phyloP scores from a whole-genome alignment of 768 basidiomycete genomes.

The Strobilomyces echinocephalus region DNA sequence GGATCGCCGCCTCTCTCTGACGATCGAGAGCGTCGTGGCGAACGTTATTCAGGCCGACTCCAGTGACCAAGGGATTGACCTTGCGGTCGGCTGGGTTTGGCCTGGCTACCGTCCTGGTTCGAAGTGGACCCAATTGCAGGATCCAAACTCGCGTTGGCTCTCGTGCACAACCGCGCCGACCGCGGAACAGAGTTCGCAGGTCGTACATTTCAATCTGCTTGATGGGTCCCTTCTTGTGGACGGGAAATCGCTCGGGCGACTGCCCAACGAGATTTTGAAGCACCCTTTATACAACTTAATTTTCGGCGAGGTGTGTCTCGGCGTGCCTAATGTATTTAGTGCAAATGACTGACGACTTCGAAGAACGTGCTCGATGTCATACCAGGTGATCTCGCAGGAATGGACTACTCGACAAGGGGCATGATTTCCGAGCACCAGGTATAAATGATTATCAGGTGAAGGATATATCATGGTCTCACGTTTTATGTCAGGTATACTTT shows the following conservation, averaged over 20 bases:
- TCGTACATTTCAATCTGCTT: conserved; percentile 39
- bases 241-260: conserved; percentile 29
- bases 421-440: conserved; percentile 18
- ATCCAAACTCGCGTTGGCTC: conserved; percentile 18
- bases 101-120: conserved; percentile 21
- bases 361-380: conserved; percentile 12
- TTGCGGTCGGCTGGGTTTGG: conserved; percentile 22
- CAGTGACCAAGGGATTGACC: conserved; percentile 12
- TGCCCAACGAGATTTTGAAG: conserved; percentile 31
- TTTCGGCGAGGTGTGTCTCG: conserved; percentile 33
- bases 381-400: conserved; percentile 19
- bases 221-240: conserved; percentile 23
- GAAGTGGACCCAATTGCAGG: conserved; percentile 19
- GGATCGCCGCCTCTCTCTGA: conserved; percentile 21
- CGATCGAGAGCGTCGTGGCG: conserved; percentile 14
- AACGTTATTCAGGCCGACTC: not conserved
- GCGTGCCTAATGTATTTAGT: fast-evolving
- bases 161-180: conserved; percentile 7
- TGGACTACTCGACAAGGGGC: conserved; percentile 22
- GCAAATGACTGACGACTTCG: not conserved
- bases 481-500: not conserved
- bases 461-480: not conserved
- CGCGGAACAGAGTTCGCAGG: conserved; percentile 15
- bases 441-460: not conserved
- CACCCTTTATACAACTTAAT: conserved; percentile 22